Evolutionary conservation across 148 eudicot genomes (phyloP), one percentile per base, ranked within the genome.

Genomic region (Oxyria digyna): DNA sequence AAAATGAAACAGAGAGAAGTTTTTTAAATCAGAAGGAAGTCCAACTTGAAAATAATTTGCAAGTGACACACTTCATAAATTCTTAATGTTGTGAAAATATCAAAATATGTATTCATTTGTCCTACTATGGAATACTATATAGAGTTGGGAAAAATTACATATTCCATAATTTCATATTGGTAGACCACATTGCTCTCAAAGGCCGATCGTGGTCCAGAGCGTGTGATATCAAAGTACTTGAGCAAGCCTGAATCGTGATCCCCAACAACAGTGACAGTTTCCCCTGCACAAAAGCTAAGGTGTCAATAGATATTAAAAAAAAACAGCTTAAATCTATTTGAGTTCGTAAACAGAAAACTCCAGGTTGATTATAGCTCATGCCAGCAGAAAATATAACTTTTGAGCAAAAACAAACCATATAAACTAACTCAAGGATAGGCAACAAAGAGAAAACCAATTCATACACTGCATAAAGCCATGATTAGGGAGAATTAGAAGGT

Each of bases 131-230:
- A 23, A 27, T 27, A 4, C 3, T 24, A 20, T 50, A 26, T 24
- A 57, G 14, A 57, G 35, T 13, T 57, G 33, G 64, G 32, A 57
- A 35, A 57, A n/a, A 65, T 88, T 84, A 94, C 99, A 84, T 90
- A 94, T 94, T 94, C 99, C 99, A 94, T 94, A 6, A 85, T 90
- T 77, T 94, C 99, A 76, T 88, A 94, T 78, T 94, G 97, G 70
- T 72, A 90, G 42, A 94, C 96, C 76, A 94, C 99, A 74, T 90
- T 80, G 78, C 74, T 73, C 71, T 94, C 99, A 73, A 94, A 94
- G 27, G 99, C 99, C 23, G 99, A 94, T 67, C 99, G 99, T 52
- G 99, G 99, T 62, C 97, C 97, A 24, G 99, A 85, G 49, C 99
- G 85, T 15, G 97, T 86, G 79, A 92, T 86, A 66, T 90, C 99